Evolutionary conservation across 2,329 filamentous ascomycete species (phyloP).

Genomic region (Verticillium dahliae): DNA sequence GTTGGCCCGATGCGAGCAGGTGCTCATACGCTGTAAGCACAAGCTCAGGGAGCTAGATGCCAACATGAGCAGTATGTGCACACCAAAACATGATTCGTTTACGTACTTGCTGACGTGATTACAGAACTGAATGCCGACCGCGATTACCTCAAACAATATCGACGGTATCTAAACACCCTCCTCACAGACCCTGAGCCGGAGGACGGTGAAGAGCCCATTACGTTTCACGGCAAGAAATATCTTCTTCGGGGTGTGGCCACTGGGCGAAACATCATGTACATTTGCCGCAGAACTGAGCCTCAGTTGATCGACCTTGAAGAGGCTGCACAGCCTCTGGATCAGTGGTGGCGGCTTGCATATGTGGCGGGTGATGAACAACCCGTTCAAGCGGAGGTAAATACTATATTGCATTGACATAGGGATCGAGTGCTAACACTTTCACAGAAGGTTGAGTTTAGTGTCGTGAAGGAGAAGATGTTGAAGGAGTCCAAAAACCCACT

Average conservation of each 20-base stretch:
- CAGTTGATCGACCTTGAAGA: conserved; percentile 36
- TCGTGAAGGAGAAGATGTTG: conserved; percentile 38
- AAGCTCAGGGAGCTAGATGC: conserved; percentile 26
- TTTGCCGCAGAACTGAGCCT: conserved; percentile 36
- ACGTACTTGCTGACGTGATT: not conserved
- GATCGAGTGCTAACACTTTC: conserved; percentile 9
- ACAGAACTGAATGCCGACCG: conserved; percentile 22
- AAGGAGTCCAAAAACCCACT: conserved; percentile 39
- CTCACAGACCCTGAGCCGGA: conserved; percentile 30
- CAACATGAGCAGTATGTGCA: conserved; percentile 26
- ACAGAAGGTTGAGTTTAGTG: conserved; percentile 40
- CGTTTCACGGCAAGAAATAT: conserved; percentile 38
- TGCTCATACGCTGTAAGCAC: conserved; percentile 23
- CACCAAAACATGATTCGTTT: not conserved
- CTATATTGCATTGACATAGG: not conserved
- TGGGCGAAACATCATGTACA: conserved; percentile 38
- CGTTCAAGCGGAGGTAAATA: conserved; percentile 41
- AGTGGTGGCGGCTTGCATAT: conserved; percentile 51
- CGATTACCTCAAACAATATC: conserved; percentile 24
- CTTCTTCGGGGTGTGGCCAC: conserved; percentile 45
- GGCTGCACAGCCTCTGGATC: conserved; percentile 27
- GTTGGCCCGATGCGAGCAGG: conserved; percentile 22
- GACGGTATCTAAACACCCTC: conserved; percentile 30
- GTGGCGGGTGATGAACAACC: conserved; percentile 29
- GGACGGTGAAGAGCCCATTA: conserved; percentile 22